A percentile compares a stretch with the other conserved stretches of the same genome.
These are phyloP conservation scores for Macrophomina phaseolina DNA, from an alignment of 2,329 filamentous ascomycete genomes.

Conservation along the genomic window DNA sequence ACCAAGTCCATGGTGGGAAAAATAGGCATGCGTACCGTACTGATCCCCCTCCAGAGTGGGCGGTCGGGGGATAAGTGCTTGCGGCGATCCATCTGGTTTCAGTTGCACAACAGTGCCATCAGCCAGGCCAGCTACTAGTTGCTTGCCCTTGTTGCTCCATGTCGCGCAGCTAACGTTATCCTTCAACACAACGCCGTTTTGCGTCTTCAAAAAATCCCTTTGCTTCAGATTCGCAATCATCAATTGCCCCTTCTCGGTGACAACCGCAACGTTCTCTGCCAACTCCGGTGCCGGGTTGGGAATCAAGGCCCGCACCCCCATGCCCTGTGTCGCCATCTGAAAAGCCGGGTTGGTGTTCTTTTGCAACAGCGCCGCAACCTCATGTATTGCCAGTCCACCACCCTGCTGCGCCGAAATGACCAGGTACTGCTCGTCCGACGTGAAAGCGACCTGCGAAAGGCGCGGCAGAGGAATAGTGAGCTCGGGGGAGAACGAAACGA, in stretches of 20 bases:
- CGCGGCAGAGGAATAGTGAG: slow-evolving; percentile 74
- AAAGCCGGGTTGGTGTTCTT: slow-evolving; percentile 72
- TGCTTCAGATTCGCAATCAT: slow-evolving; percentile 81
- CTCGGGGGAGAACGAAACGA: slow-evolving; percentile 77
- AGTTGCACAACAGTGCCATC: slow-evolving; percentile 84
- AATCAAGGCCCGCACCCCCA: slow-evolving; percentile 73
- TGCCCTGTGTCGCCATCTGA: slow-evolving; percentile 77
- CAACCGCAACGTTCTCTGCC: slow-evolving; percentile 77
- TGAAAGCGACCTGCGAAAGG: slow-evolving; percentile 89
- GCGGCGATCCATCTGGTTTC: slow-evolving; percentile 77
- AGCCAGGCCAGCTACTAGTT: slow-evolving; percentile 82
- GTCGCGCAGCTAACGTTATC: slow-evolving; percentile 79
- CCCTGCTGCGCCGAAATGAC: slow-evolving; percentile 81
- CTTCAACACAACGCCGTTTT: slow-evolving; percentile 69
- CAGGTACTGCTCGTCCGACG: slow-evolving; percentile 84
- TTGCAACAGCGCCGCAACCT: slow-evolving; percentile 70
- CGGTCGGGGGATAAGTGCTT: slow-evolving; percentile 79
- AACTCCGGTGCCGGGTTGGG: slow-evolving; percentile 80
- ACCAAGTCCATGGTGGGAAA: not conserved
- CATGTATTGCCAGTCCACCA: slow-evolving; percentile 83
- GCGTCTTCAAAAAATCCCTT: slow-evolving; percentile 61
- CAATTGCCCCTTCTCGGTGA: slow-evolving; percentile 81
- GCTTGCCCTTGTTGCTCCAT: slow-evolving; percentile 94
- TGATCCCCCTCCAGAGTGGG: slow-evolving; percentile 67
- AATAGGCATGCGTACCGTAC: slow-evolving; percentile 64